A percentile compares a stretch with the other conserved stretches of the same genome.
phyloP scores from a whole-genome alignment of 2,329 filamentous ascomycete species.

The Fusarium cicatricum region DNA sequence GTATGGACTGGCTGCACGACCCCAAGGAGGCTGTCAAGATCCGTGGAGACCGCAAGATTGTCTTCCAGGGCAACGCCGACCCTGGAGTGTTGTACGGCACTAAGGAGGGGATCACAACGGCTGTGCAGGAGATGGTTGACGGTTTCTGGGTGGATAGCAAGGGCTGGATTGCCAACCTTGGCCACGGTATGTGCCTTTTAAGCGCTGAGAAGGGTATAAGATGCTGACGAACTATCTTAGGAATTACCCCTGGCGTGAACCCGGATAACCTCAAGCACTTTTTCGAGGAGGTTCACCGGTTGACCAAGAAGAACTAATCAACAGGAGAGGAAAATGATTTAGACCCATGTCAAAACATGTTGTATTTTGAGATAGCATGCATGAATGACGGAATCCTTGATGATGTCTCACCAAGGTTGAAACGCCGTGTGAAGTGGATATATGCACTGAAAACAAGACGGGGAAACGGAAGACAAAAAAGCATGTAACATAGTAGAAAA shows the following conservation, averaged over 20 bases:
- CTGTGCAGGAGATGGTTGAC: constrained; percentile 84
- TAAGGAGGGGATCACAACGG: constrained; percentile 79
- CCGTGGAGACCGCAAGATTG: constrained; percentile 76
- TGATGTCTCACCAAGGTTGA: not conserved
- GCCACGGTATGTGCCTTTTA: constrained; percentile 74
- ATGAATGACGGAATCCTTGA: not conserved
- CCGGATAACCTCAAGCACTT: constrained; percentile 94
- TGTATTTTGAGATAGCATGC: constrained; percentile 7
- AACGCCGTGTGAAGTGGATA: not conserved
- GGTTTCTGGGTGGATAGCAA: constrained; percentile 84
- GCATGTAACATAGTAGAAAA: constrained; percentile 34
- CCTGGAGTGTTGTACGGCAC: constrained; percentile 92
- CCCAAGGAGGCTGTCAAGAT: constrained; percentile 83
- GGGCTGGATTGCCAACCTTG: constrained; percentile 97
- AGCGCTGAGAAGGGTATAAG: not conserved
- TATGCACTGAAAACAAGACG: not conserved
- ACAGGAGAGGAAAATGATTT: not conserved
- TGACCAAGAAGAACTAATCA: constrained; percentile 57
- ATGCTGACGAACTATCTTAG: constrained; percentile 54
- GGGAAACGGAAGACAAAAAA: constrained; percentile 16
- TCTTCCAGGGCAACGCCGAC: constrained; percentile 95
- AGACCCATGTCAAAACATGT: not conserved
- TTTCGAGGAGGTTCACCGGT: constrained; percentile 88
- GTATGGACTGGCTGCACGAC: constrained; percentile 94
- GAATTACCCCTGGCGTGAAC: constrained; percentile 93